Percentiles rank a stretch among this genome's conserved stretches.
Conservation (phyloP, 768 basidiomycete species). For the Glaciozyma antarctica region DNA sequence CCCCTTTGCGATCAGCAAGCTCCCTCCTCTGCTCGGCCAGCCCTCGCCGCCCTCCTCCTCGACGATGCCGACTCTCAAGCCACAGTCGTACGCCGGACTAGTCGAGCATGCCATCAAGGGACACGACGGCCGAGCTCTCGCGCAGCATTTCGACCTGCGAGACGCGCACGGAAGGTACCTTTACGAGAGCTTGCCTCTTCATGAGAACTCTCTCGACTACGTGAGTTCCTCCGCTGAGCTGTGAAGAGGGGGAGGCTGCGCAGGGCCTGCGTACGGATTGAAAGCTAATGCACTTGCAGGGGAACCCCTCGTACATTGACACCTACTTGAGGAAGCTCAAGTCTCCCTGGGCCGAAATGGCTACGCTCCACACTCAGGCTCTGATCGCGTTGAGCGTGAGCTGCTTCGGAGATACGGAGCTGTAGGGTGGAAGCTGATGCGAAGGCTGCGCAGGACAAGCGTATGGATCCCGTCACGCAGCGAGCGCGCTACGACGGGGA, state of each 20-base stretch:
- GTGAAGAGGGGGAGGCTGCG: neutral
- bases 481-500: neutral
- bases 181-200: neutral
- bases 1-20: neutral
- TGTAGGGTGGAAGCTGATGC: neutral
- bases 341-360: constrained; percentile 12
- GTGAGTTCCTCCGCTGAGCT: neutral
- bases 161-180: neutral
- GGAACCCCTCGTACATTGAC: neutral
- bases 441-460: neutral
- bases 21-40: neutral
- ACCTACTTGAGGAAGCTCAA: neutral
- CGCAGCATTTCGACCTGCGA: constrained; percentile 3
- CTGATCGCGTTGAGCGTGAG: constrained; percentile 22
- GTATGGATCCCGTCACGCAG: neutral
- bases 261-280: neutral
- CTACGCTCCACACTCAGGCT: constrained; percentile 7
- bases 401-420: neutral
- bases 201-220: neutral
- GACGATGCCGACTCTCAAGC: neutral
- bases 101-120: neutral
- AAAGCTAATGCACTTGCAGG: neutral
- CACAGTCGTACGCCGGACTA: neutral
- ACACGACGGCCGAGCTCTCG: neutral
- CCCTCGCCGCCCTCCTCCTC: neutral